Evolutionary conservation across 345 rosid genomes (phyloP).

Genomic region (Heritiera littoralis): DNA sequence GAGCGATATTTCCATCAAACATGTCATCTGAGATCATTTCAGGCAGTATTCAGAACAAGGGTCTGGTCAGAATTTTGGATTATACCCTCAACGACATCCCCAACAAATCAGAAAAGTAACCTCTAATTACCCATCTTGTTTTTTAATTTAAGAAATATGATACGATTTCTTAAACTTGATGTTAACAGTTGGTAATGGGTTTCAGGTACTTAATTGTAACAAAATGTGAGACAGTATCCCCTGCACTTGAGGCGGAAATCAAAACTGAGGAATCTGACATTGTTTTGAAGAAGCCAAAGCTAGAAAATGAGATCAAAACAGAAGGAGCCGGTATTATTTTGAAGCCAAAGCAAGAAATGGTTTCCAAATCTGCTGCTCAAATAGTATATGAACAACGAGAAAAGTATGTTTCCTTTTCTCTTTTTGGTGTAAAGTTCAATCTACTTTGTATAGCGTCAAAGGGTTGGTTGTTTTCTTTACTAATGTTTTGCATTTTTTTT

Average conservation of each 20-base stretch:
- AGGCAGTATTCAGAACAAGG: constrained; percentile 71
- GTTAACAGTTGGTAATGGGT: background rate
- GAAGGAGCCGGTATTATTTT: constrained; percentile 44
- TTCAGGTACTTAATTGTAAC: constrained; percentile 71
- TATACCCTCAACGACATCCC: constrained; percentile 83
- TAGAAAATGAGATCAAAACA: constrained; percentile 34
- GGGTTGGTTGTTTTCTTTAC: background rate
- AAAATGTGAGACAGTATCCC: constrained; percentile 69
- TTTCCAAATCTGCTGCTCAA: constrained; percentile 82
- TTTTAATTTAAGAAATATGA: background rate
- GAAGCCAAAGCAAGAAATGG: constrained; percentile 69
- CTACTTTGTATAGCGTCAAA: background rate
- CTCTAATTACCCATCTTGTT: background rate
- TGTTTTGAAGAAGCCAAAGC: constrained; percentile 50
- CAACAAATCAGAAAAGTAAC: constrained; percentile 76
- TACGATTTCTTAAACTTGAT: background rate
- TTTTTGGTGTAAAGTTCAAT: background rate
- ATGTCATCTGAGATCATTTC: constrained; percentile 60
- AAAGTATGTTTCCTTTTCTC: constrained; percentile 49
- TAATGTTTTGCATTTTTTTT: background rate
- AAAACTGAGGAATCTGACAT: constrained; percentile 33
- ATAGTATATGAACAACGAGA: constrained; percentile 64
- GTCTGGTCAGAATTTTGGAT: constrained; percentile 66
- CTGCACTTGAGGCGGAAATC: constrained; percentile 70
- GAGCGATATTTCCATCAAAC: constrained; percentile 65